Evolutionary conservation across 2,329 filamentous ascomycete species (phyloP).

Genomic region (Endothia cerciana): DNA sequence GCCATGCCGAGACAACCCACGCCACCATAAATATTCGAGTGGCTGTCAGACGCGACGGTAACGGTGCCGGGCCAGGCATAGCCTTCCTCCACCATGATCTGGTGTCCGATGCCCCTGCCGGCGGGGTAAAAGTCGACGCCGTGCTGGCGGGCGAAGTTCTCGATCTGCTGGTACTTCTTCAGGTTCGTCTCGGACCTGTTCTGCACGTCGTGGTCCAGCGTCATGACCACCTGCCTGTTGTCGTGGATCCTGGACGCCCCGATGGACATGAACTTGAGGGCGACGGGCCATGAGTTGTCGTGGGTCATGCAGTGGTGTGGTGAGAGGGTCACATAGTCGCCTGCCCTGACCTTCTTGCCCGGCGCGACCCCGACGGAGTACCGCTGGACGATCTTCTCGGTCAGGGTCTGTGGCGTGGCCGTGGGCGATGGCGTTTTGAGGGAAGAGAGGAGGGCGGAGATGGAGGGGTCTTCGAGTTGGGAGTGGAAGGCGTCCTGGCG

Average conservation of each 20-base stretch:
- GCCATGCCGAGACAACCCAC: slow-evolving; percentile 78
- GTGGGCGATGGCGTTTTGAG: slow-evolving; percentile 39
- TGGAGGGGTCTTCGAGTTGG: slow-evolving; percentile 58
- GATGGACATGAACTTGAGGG: slow-evolving; percentile 79
- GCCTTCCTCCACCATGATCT: slow-evolving; percentile 84
- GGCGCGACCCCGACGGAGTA: slow-evolving; percentile 74
- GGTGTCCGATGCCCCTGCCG: slow-evolving; percentile 84
- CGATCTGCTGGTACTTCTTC: slow-evolving; percentile 80
- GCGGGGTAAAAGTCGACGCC: slow-evolving; percentile 78
- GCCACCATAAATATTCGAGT: slow-evolving; percentile 84
- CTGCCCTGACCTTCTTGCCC: slow-evolving; percentile 75
- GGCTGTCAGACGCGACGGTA: slow-evolving; percentile 76
- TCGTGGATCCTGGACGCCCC: slow-evolving; percentile 76
- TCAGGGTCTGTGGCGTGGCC: slow-evolving; percentile 74
- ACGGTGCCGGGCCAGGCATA: slow-evolving; percentile 82
- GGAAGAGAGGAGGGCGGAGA: slow-evolving; percentile 59
- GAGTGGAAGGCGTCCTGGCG: slow-evolving; percentile 63
- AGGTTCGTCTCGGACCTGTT: slow-evolving; percentile 79
- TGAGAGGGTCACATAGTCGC: slow-evolving; percentile 81
- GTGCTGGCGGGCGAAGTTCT: slow-evolving; percentile 79
- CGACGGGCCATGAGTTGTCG: slow-evolving; percentile 56
- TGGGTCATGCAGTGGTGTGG: slow-evolving; percentile 83
- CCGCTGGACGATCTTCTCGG: slow-evolving; percentile 88
- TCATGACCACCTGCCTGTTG: slow-evolving; percentile 76
- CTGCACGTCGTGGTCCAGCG: slow-evolving; percentile 87